These are phyloP conservation scores for Alternaria panax DNA, from an alignment of 2,329 filamentous ascomycete species.

Conservation along the genomic window DNA sequence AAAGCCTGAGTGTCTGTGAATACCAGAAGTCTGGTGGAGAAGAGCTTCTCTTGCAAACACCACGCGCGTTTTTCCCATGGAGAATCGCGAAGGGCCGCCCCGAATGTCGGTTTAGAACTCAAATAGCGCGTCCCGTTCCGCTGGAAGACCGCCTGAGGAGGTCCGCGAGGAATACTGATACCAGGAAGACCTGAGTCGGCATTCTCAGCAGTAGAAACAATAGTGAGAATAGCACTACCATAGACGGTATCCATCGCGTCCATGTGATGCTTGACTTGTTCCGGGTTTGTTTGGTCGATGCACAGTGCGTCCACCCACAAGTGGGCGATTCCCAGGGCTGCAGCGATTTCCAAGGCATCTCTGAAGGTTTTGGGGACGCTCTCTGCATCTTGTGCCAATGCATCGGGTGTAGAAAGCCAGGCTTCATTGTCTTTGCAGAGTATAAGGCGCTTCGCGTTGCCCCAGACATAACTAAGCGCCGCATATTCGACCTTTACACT, in stretches of 20 bases:
- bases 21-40: conserved; percentile 9
- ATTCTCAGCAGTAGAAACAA: neutral
- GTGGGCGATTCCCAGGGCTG: neutral
- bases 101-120: conserved; percentile 1
- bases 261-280: neutral
- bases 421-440: neutral
- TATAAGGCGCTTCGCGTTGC: conserved; percentile 2
- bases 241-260: neutral
- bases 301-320: neutral
- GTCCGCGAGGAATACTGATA: neutral
- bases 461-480: conserved; percentile 14
- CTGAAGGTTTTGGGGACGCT: neutral
- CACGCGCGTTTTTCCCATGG: conserved; percentile 15
- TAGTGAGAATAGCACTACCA: neutral
- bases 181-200: neutral
- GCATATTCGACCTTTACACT: neutral
- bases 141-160: neutral
- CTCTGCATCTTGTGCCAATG: neutral
- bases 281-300: neutral
- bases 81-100: neutral
- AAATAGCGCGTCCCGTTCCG: neutral
- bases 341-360: neutral
- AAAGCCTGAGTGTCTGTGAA: neutral
- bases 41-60: conserved; percentile 17
- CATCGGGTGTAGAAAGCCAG: conserved; percentile 1